Percentiles rank a stretch among this genome's conserved stretches.
phyloP scores from a whole-genome alignment of 2,329 filamentous ascomycete species.

The Pseudogymnoascus sp. region DNA sequence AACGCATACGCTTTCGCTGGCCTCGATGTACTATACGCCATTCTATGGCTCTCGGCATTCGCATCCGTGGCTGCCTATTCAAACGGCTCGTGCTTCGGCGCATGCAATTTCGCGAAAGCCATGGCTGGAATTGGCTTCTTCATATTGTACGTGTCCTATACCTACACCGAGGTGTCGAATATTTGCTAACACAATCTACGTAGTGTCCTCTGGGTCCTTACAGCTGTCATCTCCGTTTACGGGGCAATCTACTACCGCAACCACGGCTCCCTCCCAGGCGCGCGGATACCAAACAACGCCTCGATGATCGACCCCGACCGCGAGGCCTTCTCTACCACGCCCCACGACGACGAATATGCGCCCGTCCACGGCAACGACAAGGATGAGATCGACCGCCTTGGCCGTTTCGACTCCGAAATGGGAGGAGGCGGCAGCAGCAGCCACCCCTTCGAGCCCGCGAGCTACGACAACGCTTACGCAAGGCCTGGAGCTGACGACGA shows the following conservation, averaged over 20 bases:
- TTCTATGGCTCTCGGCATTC: slow-evolving; percentile 61
- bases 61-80: slow-evolving; percentile 56
- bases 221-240: slow-evolving; percentile 50
- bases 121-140: slow-evolving; percentile 56
- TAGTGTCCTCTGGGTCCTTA: slow-evolving; percentile 48
- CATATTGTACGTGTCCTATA: slow-evolving; percentile 42
- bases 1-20: slow-evolving; percentile 53
- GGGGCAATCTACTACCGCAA: slow-evolving; percentile 54
- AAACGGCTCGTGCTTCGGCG: slow-evolving; percentile 44
- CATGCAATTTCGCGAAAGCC: slow-evolving; percentile 53
- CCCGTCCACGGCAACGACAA: slow-evolving; percentile 51
- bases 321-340: slow-evolving; percentile 60
- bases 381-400: slow-evolving; percentile 18
- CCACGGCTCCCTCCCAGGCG: slow-evolving; percentile 51
- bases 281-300: slow-evolving; percentile 31
- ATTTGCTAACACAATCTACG: not conserved
- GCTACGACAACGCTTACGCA: not conserved
- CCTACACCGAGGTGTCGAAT: not conserved
- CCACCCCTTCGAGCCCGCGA: not conserved
- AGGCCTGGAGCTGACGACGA: not conserved
- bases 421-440: not conserved
- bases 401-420: not conserved
- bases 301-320: slow-evolving; percentile 58
- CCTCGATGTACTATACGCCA: slow-evolving; percentile 47
- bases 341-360: slow-evolving; percentile 59